Base-by-base conservation (phyloP, 768 basidiomycete species). In the Tricholoma hemisulphureum region DNA sequence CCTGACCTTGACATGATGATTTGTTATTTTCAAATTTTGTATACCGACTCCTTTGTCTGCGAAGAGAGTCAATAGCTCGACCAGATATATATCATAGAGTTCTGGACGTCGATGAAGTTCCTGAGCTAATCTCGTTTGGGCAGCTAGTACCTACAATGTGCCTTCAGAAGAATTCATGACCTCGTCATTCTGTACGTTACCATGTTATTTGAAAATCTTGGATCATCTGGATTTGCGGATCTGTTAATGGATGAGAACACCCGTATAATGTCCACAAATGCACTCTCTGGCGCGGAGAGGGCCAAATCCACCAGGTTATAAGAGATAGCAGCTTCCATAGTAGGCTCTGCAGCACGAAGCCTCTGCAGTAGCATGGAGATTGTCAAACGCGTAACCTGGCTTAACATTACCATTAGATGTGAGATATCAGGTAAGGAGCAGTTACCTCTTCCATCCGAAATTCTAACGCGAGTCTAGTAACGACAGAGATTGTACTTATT, bases 291-390 rank as follows among this genome's bases (percentile, higher is more conserved):
- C 0, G 93, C 90, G 49, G 82, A 80, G 39, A 95, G 76, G 1
- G 93, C 95, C 16, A 98, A 79, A 58, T 95, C 93, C 6, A 95
- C 94, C 11, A 98, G 79, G 66, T 94, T 95, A 67, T 90, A 89
- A 2, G 93, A 89, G 58, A 97, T 95, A 1, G 91, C 89, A 23
- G 94, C 91, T 71, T 98, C 94, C 14, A 93, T 89, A 0, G 87
- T 85, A 0, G 92, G 88, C 64, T 97, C 95, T 2, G 91, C 89
- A 20, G 85, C 84, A 23, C 91, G 84, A 20, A 96, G 76, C 6
- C 93, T 83, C 73, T 97, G 95, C 35, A 97, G 74, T 9, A 98
- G 75, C 93, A 97, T 96, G 0, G 94, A 95, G 13, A 95, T 84
- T 2, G 93, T 95, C 18, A 97, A 77, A 34, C 88, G 85, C 4